A percentile compares a stretch with the other conserved stretches of the same genome.
phyloP scores from a whole-genome alignment of 192 early-diverging fungal species.

The Rhizoclosmatium globosum region DNA sequence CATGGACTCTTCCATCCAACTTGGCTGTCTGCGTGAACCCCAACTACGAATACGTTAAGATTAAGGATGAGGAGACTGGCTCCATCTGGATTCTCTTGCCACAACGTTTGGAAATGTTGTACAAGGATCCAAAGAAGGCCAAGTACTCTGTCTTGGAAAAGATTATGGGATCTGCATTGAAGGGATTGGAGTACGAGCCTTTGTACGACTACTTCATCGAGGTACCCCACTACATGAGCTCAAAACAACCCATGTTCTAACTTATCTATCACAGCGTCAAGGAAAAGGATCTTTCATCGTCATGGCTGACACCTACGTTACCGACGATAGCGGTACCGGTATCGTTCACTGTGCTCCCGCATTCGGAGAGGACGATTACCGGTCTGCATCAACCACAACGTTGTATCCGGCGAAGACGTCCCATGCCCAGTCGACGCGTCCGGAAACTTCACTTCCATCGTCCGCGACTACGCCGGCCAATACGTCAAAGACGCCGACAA shows the following conservation, averaged over 20 bases:
- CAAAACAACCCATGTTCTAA: not conserved
- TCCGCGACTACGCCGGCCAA: slow-evolving; percentile 81
- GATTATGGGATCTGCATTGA: slow-evolving; percentile 79
- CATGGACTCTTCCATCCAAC: slow-evolving; percentile 98
- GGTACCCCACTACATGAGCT: slow-evolving; percentile 25
- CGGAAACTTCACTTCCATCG: slow-evolving; percentile 80
- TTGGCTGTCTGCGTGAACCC: slow-evolving; percentile 94
- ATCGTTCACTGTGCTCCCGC: slow-evolving; percentile 98
- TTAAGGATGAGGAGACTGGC: slow-evolving; percentile 85
- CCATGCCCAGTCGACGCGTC: slow-evolving; percentile 91
- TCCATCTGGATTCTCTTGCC: slow-evolving; percentile 86
- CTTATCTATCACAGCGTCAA: slow-evolving; percentile 51
- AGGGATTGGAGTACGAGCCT: slow-evolving; percentile 90
- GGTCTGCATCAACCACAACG: slow-evolving; percentile 84
- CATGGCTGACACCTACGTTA: slow-evolving; percentile 90
- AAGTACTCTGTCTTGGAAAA: slow-evolving; percentile 86
- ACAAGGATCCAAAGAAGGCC: slow-evolving; percentile 96
- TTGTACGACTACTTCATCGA: slow-evolving; percentile 83
- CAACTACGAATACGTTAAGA: slow-evolving; percentile 95
- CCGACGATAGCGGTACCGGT: slow-evolving; percentile 93
- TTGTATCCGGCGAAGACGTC: slow-evolving; percentile 83
- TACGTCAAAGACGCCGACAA: slow-evolving; percentile 99
- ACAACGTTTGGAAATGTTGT: slow-evolving; percentile 83
- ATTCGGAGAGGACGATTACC: slow-evolving; percentile 99
- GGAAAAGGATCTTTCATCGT: slow-evolving; percentile 82